phyloP scores from a whole-genome alignment of 2,329 filamentous ascomycete species.

The Scytalidium sp. region DNA sequence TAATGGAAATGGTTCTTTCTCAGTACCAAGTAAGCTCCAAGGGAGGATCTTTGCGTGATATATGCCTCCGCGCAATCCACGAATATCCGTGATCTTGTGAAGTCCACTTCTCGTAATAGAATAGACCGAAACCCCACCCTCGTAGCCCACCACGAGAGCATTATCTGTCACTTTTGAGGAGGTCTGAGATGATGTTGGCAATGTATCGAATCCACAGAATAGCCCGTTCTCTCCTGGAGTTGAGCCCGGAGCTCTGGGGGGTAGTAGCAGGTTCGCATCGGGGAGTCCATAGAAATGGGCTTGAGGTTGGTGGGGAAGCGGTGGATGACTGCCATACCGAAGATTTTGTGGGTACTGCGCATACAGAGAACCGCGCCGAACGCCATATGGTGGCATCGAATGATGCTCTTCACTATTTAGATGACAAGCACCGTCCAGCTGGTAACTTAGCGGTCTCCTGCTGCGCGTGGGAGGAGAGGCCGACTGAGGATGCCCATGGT shows the following conservation, averaged over 20 bases:
- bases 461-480: slow-evolving; percentile 31
- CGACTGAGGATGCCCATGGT: slow-evolving; percentile 20
- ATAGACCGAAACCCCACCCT: slow-evolving; percentile 76
- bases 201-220: slow-evolving; percentile 77
- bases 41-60: slow-evolving; percentile 80
- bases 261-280: slow-evolving; percentile 63
- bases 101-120: slow-evolving; percentile 69
- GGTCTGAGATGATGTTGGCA: slow-evolving; percentile 41
- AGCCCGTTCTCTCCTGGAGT: slow-evolving; percentile 68
- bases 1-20: slow-evolving; percentile 62
- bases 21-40: slow-evolving; percentile 55
- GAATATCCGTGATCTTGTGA: slow-evolving; percentile 66
- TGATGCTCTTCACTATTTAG: slow-evolving; percentile 45
- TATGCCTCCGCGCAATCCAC: slow-evolving; percentile 76
- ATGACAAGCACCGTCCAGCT: slow-evolving; percentile 29
- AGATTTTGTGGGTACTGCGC: slow-evolving; percentile 38
- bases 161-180: slow-evolving; percentile 45
- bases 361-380: slow-evolving; percentile 50
- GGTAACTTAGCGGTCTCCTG: slow-evolving; percentile 51
- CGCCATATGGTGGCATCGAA: slow-evolving; percentile 35
- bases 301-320: slow-evolving; percentile 72
- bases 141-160: slow-evolving; percentile 73
- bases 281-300: slow-evolving; percentile 74
- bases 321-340: slow-evolving; percentile 52
- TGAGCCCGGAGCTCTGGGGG: slow-evolving; percentile 48